A percentile compares a stretch with the other conserved stretches of the same genome.
These are phyloP conservation scores for Xerocomellus intermedius DNA, from an alignment of 768 basidiomycete species.

Conservation along the genomic window DNA sequence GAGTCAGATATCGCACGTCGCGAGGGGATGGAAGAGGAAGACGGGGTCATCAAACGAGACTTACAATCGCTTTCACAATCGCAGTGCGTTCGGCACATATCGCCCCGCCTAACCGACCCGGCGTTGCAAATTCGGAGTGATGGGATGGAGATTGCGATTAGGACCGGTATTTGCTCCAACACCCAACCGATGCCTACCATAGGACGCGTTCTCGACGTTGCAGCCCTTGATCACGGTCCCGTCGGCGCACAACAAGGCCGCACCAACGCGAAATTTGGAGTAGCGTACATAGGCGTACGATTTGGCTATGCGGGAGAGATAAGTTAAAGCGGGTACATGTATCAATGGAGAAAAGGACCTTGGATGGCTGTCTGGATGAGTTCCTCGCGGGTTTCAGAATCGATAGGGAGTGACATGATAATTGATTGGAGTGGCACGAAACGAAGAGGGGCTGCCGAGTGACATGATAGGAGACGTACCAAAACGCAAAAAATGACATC, in stretches of 20 bases:
- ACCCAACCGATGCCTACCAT: constrained; percentile 50
- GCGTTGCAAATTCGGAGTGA: background rate
- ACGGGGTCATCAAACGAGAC: constrained; percentile 21
- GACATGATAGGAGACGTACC: no score
- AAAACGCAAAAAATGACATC: background rate
- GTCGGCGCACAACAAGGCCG: constrained; percentile 69
- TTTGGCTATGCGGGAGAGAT: constrained; percentile 45
- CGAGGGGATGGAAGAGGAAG: background rate
- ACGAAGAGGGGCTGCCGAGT: background rate
- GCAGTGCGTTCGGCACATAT: constrained; percentile 97
- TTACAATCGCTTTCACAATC: constrained; percentile 88
- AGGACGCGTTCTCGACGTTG: constrained; percentile 93
- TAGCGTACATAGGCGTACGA: constrained; percentile 77
- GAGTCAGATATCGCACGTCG: no score
- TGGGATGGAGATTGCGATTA: background rate
- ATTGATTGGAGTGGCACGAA: background rate
- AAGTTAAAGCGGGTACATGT: background rate
- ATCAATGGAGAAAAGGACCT: constrained; percentile 5
- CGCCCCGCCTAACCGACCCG: constrained; percentile 53
- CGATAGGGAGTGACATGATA: constrained; percentile 33
- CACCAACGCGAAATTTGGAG: constrained; percentile 92
- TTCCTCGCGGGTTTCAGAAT: constrained; percentile 38
- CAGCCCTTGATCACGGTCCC: constrained; percentile 79
- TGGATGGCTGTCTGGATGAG: constrained; percentile 52
- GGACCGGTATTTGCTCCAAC: background rate